Conservation (phyloP, 176 grass and related monocot species). For the Avena sativa region DNA sequence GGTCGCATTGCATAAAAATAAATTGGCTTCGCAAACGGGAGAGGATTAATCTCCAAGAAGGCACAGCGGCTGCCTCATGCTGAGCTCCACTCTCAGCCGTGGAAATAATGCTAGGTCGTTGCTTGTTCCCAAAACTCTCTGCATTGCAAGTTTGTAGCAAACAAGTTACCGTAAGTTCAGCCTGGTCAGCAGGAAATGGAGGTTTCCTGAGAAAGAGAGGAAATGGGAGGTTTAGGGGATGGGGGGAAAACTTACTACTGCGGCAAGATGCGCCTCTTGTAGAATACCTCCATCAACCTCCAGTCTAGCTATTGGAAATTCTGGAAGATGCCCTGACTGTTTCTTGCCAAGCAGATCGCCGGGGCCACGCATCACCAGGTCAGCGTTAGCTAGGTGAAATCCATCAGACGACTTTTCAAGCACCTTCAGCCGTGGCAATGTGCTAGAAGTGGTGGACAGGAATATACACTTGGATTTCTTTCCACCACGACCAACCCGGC, state of each 20-base stretch:
- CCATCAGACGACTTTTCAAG: conserved; percentile 80
- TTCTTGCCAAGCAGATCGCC: conserved; percentile 90
- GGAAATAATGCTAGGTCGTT: conserved; percentile 71
- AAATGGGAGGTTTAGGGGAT: background rate
- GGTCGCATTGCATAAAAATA: background rate
- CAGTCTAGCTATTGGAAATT: conserved; percentile 94
- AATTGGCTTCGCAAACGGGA: background rate
- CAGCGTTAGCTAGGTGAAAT: conserved; percentile 86
- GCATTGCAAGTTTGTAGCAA: conserved; percentile 38
- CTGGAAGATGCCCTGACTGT: conserved; percentile 94
- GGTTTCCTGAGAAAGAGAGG: background rate
- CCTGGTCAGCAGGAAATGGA: conserved; percentile 3
- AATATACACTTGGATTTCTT: conserved; percentile 86
- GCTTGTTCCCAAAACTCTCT: conserved; percentile 82
- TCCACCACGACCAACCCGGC: conserved; percentile 74
- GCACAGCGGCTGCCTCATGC: conserved; percentile 94
- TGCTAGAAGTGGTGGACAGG: conserved; percentile 64
- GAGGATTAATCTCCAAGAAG: conserved; percentile 79
- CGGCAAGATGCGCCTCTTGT: conserved; percentile 82
- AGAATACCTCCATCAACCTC: conserved; percentile 91
- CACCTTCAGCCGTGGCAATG: conserved; percentile 71
- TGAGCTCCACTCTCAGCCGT: conserved; percentile 81
- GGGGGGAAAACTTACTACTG: conserved; percentile 56
- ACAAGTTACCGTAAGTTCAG: conserved; percentile 15
- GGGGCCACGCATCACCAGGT: conserved; percentile 84